A percentile compares a stretch with the other conserved stretches of the same genome.
Evolutionary conservation across 1,284 basidiomycete species (phyloP).

Genomic region (Heterobasidion annosum): DNA sequence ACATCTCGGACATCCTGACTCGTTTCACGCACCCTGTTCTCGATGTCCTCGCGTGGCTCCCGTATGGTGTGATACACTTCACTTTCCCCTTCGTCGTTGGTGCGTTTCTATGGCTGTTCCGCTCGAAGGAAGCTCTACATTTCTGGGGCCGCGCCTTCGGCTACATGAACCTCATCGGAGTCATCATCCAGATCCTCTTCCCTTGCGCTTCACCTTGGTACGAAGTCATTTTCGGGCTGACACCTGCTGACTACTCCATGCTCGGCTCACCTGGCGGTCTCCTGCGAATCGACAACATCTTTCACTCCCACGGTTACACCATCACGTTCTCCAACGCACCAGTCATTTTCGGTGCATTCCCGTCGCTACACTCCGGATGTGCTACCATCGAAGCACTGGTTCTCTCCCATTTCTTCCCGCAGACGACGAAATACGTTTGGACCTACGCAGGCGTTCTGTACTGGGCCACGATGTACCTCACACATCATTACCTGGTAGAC

Average conservation of each 20-base stretch:
- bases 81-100: constrained; percentile 76
- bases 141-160: constrained; percentile 89
- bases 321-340: constrained; percentile 84
- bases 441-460: constrained; percentile 84
- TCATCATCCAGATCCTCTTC: constrained; percentile 82
- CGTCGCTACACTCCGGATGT: constrained; percentile 85
- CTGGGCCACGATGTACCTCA: constrained; percentile 98
- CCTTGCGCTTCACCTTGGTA: constrained; percentile 98
- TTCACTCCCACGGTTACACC: constrained; percentile 76
- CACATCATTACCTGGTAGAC: constrained; percentile 97
- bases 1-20: constrained; percentile 94
- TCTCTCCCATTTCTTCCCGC: constrained; percentile 92
- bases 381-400: constrained; percentile 93
- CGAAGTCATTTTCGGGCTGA: constrained; percentile 94
- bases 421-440: constrained; percentile 66
- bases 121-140: constrained; percentile 72
- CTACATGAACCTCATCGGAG: constrained; percentile 88
- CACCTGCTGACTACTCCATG: constrained; percentile 89
- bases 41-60: constrained; percentile 92
- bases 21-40: constrained; percentile 87
- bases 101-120: constrained; percentile 71
- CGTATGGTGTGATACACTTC: constrained; percentile 93
- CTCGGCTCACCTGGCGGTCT: constrained; percentile 91
- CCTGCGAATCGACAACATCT: constrained; percentile 85
- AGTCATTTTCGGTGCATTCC: constrained; percentile 95